Base-by-base conservation (phyloP, 306 rosid species). In the Rubus idaeus region DNA sequence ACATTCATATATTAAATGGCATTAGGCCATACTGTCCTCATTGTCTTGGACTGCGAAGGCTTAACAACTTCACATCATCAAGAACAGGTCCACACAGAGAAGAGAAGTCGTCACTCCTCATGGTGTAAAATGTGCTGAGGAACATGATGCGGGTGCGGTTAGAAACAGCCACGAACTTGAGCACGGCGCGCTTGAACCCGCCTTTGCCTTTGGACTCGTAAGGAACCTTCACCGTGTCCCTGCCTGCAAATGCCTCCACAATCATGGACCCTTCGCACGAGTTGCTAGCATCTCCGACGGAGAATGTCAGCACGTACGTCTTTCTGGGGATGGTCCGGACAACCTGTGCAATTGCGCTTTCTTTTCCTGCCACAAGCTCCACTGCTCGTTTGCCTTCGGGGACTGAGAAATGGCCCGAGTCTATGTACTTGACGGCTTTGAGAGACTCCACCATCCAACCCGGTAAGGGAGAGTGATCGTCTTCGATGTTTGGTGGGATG, bases 361-460 rank as follows among this genome's bases (percentile, higher is more conserved):
- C 99, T 85, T 96, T 96, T 2, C 99, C 99, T 0, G 96, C 98
- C 0, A 96, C 87, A 1, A 96, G 85, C 73, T 96, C 99, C 13
- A 96, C 91, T 0, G 97, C 99, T 41, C 97, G 82, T 45, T 74
- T 85, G 1, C 96, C 98, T 62, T 89, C 75, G 0, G 99, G 99
- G 3, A 96, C 94, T 0, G 97, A 89, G 88, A 88, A 96, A 45
- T 96, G 97, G 14, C 46, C 73, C 1, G 96, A 87, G 82, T 96
- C 99, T 52, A 96, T 85, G 94, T 92, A 96, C 46, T 84, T 91
- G 57, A 96, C 99, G n/a, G 99, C 99, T 61, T 96, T 96, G 13
- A 96, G 84, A 9, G 99, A 96, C 58, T 96, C 99, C 8, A 96
- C 98, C 97, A 89, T 96, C 99, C 99, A 96, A 3, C 95, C 96